Base-by-base conservation (phyloP, 805 yeast species). In the Candida chilensis region DNA sequence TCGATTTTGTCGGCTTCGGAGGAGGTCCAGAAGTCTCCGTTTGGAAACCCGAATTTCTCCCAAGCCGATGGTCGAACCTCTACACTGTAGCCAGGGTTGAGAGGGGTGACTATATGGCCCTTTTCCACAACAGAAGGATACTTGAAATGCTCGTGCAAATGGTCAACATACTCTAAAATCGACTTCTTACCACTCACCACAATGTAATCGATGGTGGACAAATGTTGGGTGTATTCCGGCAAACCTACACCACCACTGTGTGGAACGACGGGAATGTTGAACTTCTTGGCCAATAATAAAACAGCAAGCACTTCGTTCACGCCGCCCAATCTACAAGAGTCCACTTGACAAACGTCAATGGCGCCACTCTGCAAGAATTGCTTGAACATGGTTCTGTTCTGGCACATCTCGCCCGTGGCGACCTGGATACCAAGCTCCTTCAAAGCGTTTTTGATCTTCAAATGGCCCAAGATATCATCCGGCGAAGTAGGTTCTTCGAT, bases 401-500 rank as follows among this genome's bases (percentile, higher is more conserved):
- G 58, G 34, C 50, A 44, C 54, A 50, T 50, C 31, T 52, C 58
- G 16, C 58, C 58, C 11, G 58, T 52, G 11, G 58, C 58, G 7
- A 52, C 58, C 24, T 42, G 40, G 38, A 52, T 44, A 2, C 56
- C 58, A 25, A 43, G 33, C 8, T 44, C 47, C 32, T 39, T 39
- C 19, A 52, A 41, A n/a, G 55, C 58, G 17, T 48, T 40, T 18
- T 40, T 35, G 31, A 52, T 38, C 9, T 48, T 47, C 27, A 34
- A 30, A 33, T 52, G 58, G 22, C 58, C 58, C 7, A 52, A 38
- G 14, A 52, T 36, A 34, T 52, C 58, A 27, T 52, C 58, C 9
- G 58, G 58, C 11, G 54, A 47, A 11, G 58, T 52, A 13, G 58
- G 58, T 38, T 52, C 58, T 32, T 52, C 58, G 34, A 52, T 52